Percentiles rank a stretch among this genome's conserved stretches.
Conservation (phyloP, 2,329 filamentous ascomycete species). For the Aspergillus ochraceus region DNA sequence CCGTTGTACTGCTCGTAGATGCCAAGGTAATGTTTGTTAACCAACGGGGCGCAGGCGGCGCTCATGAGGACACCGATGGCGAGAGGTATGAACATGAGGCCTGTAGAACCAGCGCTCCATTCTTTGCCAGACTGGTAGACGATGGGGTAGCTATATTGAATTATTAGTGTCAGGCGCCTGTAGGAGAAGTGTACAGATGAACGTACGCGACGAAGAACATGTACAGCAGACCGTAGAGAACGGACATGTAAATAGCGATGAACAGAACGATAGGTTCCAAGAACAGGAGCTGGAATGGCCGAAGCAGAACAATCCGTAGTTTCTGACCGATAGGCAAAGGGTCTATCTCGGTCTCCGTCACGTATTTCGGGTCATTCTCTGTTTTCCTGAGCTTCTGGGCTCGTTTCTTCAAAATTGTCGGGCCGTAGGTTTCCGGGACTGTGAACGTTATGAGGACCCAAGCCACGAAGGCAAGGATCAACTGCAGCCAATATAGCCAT, state of each 20-base stretch:
- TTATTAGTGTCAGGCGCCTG: not conserved
- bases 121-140: conserved; percentile 79
- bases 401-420: conserved; percentile 69
- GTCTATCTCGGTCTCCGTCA: conserved; percentile 81
- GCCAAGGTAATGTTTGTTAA: conserved; percentile 79
- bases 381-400: conserved; percentile 71
- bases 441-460: conserved; percentile 81
- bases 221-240: conserved; percentile 58
- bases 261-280: conserved; percentile 81
- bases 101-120: conserved; percentile 70
- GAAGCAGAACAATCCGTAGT: conserved; percentile 71
- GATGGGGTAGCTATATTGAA: conserved; percentile 43
- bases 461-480: conserved; percentile 69
- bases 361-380: conserved; percentile 66
- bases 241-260: conserved; percentile 81
- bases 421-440: conserved; percentile 87
- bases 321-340: conserved; percentile 67
- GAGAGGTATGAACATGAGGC: conserved; percentile 83
- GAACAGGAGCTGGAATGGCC: conserved; percentile 84
- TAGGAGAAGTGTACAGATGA: not conserved
- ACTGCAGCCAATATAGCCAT: conserved; percentile 85
- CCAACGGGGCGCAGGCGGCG: conserved; percentile 65
- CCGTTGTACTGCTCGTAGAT: conserved; percentile 64
- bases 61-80: conserved; percentile 72
- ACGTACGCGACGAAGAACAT: conserved; percentile 51